These are phyloP conservation scores for Scheffersomyces lignicola DNA, from an alignment of 1,139 yeast species.

Conservation along the genomic window DNA sequence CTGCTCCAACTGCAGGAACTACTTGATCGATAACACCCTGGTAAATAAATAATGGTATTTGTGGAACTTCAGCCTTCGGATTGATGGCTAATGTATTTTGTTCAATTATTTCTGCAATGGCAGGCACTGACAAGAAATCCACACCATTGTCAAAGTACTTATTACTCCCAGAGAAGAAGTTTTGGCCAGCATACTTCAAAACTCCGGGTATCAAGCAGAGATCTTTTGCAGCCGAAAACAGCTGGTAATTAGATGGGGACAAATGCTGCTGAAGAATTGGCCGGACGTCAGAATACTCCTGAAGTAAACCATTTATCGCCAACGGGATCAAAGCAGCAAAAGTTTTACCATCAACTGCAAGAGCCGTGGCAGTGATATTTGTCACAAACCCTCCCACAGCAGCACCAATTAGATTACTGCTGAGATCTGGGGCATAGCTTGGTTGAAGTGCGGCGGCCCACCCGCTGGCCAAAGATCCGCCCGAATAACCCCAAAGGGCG, in stretches of 20 bases:
- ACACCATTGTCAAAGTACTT: conserved; percentile 18
- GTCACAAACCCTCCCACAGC: conserved; percentile 35
- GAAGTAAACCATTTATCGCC: conserved; percentile 26
- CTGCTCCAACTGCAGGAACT: conserved; percentile 26
- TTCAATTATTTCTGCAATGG: conserved; percentile 14
- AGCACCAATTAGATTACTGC: conserved; percentile 23
- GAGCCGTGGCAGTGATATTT: conserved; percentile 21
- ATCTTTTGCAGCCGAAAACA: conserved; percentile 13
- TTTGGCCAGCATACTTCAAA: conserved; percentile 13
- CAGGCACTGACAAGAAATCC: conserved; percentile 15
- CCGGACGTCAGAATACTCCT: conserved; percentile 25
- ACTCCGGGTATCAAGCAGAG: conserved; percentile 16
- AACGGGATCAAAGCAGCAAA: conserved; percentile 28
- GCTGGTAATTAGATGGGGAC: too few species aligned
- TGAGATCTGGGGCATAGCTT: conserved; percentile 31
- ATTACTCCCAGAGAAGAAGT: conserved; percentile 16
- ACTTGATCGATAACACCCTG: conserved; percentile 32
- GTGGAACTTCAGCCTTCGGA: conserved; percentile 20
- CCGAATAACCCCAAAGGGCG: conserved; percentile 41
- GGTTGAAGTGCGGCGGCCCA: conserved; percentile 40
- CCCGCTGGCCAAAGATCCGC: conserved; percentile 38
- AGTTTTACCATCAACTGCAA: conserved; percentile 20
- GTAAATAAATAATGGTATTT: conserved; percentile 34
- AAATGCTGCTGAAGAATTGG: too few species aligned
- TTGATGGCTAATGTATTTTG: conserved; percentile 23